A percentile compares a stretch with the other conserved stretches of the same genome.
phyloP scores from a whole-genome alignment of 2,329 filamentous ascomycete genomes.

The Trichophyton simii region DNA sequence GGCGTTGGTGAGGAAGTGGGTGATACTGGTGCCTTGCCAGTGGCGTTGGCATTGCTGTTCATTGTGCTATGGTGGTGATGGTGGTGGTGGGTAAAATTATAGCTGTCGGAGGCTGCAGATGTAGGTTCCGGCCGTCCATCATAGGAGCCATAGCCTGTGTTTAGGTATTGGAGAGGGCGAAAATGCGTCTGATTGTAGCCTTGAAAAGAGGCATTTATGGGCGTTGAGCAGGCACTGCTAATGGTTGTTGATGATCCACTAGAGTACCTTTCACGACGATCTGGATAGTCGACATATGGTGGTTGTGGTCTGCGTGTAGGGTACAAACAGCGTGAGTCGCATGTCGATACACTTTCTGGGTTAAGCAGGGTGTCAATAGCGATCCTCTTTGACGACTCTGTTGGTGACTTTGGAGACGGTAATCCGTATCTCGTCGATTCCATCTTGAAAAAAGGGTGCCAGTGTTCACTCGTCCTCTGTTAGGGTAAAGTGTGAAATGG shows the following conservation, averaged over 20 bases:
- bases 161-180: constrained; percentile 6
- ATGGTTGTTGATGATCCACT: background rate
- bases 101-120: background rate
- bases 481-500: background rate
- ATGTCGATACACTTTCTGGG: constrained; percentile 1
- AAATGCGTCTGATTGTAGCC: constrained; percentile 5
- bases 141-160: background rate
- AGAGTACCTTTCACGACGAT: constrained; percentile 2
- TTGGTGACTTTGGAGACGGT: constrained; percentile 5
- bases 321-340: background rate
- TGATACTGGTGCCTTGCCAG: constrained; percentile 14
- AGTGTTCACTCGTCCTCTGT: background rate
- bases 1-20: constrained; percentile 25
- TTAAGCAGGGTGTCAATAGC: constrained; percentile 9
- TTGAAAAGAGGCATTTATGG: background rate
- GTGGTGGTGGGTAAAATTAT: constrained; percentile 2
- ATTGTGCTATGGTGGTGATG: constrained; percentile 7
- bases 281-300: constrained; percentile 4
- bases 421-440: background rate
- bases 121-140: constrained; percentile 5
- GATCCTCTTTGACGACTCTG: constrained; percentile 7
- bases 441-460: background rate
- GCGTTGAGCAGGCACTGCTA: background rate
- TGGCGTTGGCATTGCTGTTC: constrained; percentile 7
- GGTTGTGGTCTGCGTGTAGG: background rate